A percentile compares a stretch with the other conserved stretches of the same genome.
phyloP scores from a whole-genome alignment of 2,329 filamentous ascomycete species.

The Pyricularia sp. region DNA sequence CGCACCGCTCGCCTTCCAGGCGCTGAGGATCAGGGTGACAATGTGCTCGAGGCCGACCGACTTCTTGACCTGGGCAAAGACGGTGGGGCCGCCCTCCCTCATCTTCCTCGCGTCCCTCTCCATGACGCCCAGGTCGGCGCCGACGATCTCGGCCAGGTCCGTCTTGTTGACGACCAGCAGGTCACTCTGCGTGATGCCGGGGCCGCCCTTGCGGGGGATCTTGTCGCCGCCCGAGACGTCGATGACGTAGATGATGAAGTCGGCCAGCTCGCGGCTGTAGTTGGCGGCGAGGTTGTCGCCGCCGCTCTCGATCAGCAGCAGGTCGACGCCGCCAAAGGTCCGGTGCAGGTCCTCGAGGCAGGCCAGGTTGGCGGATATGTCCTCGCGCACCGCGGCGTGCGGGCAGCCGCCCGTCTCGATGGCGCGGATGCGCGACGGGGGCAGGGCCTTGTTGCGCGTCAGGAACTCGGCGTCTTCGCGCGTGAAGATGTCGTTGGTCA shows the following conservation, averaged over 20 bases:
- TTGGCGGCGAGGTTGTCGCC: slow-evolving; percentile 97
- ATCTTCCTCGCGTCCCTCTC: slow-evolving; percentile 91
- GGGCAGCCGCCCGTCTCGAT: slow-evolving; percentile 98
- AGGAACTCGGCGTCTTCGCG: slow-evolving; percentile 97
- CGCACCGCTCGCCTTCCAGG: slow-evolving; percentile 87
- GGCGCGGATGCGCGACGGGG: slow-evolving; percentile 75
- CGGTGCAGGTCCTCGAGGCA: slow-evolving; percentile 83
- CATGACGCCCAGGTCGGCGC: slow-evolving; percentile 88
- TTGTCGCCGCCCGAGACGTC: slow-evolving; percentile 96
- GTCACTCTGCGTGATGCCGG: slow-evolving; percentile 94
- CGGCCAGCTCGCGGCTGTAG: slow-evolving; percentile 88
- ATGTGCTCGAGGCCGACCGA: slow-evolving; percentile 78
- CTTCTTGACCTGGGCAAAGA: slow-evolving; percentile 97
- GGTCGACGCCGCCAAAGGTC: slow-evolving; percentile 65
- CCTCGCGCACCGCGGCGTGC: slow-evolving; percentile 93
- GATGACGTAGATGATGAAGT: slow-evolving; percentile 98
- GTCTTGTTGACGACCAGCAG: slow-evolving; percentile 95
- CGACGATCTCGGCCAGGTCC: slow-evolving; percentile 75
- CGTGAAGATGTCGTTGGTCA: slow-evolving; percentile 99
- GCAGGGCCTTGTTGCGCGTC: slow-evolving; percentile 74
- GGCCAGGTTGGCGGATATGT: slow-evolving; percentile 88
- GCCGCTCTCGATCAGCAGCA: slow-evolving; percentile 90
- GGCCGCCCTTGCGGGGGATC: slow-evolving; percentile 89
- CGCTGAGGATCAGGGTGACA: slow-evolving; percentile 77
- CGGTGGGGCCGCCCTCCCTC: slow-evolving; percentile 87